Evolutionary conservation across 805 yeast species (phyloP).

Genomic region (Scheffersomyces amazonensis): DNA sequence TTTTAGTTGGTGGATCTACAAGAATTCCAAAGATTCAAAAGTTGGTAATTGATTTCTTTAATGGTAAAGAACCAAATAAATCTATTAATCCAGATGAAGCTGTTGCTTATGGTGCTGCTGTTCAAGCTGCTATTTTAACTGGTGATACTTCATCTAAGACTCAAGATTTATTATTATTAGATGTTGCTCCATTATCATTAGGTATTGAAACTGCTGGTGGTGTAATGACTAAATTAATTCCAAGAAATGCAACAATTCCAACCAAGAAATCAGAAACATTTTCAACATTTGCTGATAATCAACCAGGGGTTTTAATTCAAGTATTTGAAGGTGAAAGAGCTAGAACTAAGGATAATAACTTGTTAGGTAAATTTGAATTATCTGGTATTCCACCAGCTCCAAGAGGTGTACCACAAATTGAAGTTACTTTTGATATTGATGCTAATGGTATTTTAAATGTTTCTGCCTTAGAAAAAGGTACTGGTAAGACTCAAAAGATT

Average conservation of each 20-base stretch:
- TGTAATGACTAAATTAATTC: constrained; percentile 92
- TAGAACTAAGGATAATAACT: constrained; percentile 88
- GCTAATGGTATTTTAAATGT: constrained; percentile 87
- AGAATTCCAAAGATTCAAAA: constrained; percentile 98
- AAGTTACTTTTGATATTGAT: constrained; percentile 84
- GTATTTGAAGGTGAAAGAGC: constrained; percentile 97
- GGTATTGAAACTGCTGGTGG: constrained; percentile 98
- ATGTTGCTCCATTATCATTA: constrained; percentile 89
- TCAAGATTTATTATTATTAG: constrained; percentile 63
- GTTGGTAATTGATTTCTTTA: constrained; percentile 83
- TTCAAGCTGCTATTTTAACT: constrained; percentile 95
- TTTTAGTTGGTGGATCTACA: constrained; percentile 98
- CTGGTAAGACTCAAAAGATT: constrained; percentile 88
- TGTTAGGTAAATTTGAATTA: constrained; percentile 82
- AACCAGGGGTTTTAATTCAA: constrained; percentile 91
- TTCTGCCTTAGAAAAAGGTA: constrained; percentile 87
- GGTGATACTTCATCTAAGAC: constrained; percentile 65
- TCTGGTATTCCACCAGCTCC: constrained; percentile 89
- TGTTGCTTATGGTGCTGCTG: constrained; percentile 99
- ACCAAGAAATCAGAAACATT: constrained; percentile 93
- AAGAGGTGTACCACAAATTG: constrained; percentile 88
- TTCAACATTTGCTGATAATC: constrained; percentile 95
- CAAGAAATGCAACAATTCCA: constrained; percentile 94
- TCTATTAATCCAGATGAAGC: constrained; percentile 99
- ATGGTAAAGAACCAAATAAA: constrained; percentile 94